These are phyloP conservation scores for Trapa incisa DNA, from an alignment of 345 rosid species.

Conservation along the genomic window DNA sequence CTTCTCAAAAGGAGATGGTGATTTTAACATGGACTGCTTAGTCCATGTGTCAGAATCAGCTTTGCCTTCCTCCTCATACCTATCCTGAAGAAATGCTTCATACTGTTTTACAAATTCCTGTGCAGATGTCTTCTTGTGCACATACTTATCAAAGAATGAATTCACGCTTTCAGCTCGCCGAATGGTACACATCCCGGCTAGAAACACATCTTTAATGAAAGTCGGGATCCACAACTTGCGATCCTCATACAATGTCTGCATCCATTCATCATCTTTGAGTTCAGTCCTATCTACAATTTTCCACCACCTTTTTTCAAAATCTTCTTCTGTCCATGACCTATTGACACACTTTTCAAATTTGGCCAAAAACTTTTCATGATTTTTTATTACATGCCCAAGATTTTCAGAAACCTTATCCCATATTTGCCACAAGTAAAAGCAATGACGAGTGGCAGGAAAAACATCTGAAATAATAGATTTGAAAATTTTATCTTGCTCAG, in stretches of 20 bases:
- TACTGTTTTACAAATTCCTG: slow-evolving; percentile 48
- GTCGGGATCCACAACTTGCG: slow-evolving; percentile 42
- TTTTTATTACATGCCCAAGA: slow-evolving; percentile 32
- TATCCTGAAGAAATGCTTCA: slow-evolving; percentile 37
- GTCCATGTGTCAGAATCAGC: slow-evolving; percentile 32
- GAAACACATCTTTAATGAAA: slow-evolving; percentile 35
- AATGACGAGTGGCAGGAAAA: slow-evolving; percentile 33
- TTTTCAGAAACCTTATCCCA: slow-evolving; percentile 44
- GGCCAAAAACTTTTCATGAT: slow-evolving; percentile 28
- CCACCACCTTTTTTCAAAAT: slow-evolving; percentile 38
- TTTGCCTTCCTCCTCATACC: slow-evolving; percentile 37
- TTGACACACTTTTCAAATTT: slow-evolving; percentile 32
- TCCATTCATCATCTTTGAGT: slow-evolving; percentile 40
- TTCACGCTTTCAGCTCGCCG: slow-evolving; percentile 33
- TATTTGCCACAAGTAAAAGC: slow-evolving; percentile 29
- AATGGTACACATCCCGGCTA: slow-evolving; percentile 41
- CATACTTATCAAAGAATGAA: slow-evolving; percentile 47
- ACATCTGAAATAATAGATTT: slow-evolving; percentile 34
- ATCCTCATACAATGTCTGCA: slow-evolving; percentile 33
- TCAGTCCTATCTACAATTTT: slow-evolving; percentile 29
- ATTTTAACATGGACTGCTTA: slow-evolving; percentile 29
- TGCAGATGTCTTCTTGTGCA: slow-evolving; percentile 44
- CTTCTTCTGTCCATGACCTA: slow-evolving; percentile 30
- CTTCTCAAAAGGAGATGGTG: slow-evolving; percentile 33
- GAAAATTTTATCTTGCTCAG: slow-evolving; percentile 38